Conservation (phyloP, 1,139 yeast species). For the Lodderomyces elongisporus region DNA sequence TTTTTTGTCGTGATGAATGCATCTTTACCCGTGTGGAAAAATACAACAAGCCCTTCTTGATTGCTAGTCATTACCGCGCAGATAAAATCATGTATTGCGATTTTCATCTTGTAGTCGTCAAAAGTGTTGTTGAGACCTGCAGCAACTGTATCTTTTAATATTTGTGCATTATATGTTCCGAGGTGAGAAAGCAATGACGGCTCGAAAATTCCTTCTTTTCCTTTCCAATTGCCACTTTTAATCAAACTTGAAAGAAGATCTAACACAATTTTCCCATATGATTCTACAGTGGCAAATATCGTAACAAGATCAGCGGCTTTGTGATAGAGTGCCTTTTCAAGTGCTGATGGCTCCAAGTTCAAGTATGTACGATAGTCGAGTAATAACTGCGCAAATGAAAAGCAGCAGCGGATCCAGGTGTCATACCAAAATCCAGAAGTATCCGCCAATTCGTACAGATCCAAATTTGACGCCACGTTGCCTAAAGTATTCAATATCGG, state of each 20-base stretch:
- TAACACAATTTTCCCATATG: slow-evolving; percentile 49
- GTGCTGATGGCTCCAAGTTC: slow-evolving; percentile 50
- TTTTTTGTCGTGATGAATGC: slow-evolving; percentile 25
- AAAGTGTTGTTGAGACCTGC: slow-evolving; percentile 57
- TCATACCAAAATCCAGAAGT: slow-evolving; percentile 37
- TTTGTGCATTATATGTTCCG: slow-evolving; percentile 58
- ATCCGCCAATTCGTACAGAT: slow-evolving; percentile 40
- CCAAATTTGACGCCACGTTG: slow-evolving; percentile 33
- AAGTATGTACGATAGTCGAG: slow-evolving; percentile 52
- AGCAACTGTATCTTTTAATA: slow-evolving; percentile 54
- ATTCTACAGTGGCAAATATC: slow-evolving; percentile 49
- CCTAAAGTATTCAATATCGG: slow-evolving; percentile 55
- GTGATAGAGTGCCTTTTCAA: slow-evolving; percentile 58
- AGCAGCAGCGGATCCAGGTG: slow-evolving; percentile 40
- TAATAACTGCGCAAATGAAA: slow-evolving; percentile 38
- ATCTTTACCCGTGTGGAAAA: slow-evolving; percentile 70
- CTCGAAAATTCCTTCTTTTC: neutral
- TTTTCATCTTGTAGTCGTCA: slow-evolving; percentile 52
- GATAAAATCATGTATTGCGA: slow-evolving; percentile 63
- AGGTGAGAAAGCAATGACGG: slow-evolving; percentile 82
- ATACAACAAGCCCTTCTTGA: slow-evolving; percentile 82
- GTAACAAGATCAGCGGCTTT: slow-evolving; percentile 54
- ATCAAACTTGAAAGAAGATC: slow-evolving; percentile 60
- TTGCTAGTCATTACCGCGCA: slow-evolving; percentile 72
- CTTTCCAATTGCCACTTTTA: slow-evolving; percentile 54